phyloP scores from a whole-genome alignment of 208 protist genomes.

The Leishmania arabica region DNA sequence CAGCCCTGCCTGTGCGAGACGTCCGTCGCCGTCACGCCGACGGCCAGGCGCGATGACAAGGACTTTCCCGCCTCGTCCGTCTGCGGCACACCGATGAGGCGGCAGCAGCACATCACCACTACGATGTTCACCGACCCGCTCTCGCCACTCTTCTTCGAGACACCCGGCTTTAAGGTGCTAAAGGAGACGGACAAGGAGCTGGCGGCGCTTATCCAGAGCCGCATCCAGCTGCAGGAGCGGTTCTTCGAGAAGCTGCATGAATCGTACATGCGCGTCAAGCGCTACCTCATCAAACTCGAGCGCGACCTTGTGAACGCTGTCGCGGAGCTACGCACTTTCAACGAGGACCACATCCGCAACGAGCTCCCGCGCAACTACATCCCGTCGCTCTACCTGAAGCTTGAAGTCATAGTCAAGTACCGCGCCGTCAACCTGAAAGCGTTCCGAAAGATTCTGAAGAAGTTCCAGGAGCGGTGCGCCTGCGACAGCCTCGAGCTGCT shows the following conservation, averaged over 20 bases:
- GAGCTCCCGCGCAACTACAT: constrained; percentile 49
- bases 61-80: background rate
- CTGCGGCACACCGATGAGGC: background rate
- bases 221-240: constrained; percentile 39
- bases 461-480: constrained; percentile 81
- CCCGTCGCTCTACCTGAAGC: constrained; percentile 62
- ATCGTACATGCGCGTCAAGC: constrained; percentile 67
- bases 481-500: constrained; percentile 74
- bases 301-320: constrained; percentile 34
- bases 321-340: constrained; percentile 52
- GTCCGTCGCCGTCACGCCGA: constrained; percentile 24
- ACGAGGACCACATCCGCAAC: constrained; percentile 60
- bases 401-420: constrained; percentile 71
- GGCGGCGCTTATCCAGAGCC: constrained; percentile 29
- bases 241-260: constrained; percentile 70
- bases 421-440: constrained; percentile 72
- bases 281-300: constrained; percentile 57
- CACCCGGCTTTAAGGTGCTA: constrained; percentile 14
- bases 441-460: constrained; percentile 80
- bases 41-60: background rate
- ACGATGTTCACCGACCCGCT: constrained; percentile 21
- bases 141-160: constrained; percentile 25
- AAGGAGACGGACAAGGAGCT: constrained; percentile 26
- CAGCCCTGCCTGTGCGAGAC: background rate
- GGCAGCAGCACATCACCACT: background rate